A percentile compares a stretch with the other conserved stretches of the same genome.
These are phyloP conservation scores for Mitragyna speciosa DNA, from an alignment of 257 asterid species.

Conservation along the genomic window DNA sequence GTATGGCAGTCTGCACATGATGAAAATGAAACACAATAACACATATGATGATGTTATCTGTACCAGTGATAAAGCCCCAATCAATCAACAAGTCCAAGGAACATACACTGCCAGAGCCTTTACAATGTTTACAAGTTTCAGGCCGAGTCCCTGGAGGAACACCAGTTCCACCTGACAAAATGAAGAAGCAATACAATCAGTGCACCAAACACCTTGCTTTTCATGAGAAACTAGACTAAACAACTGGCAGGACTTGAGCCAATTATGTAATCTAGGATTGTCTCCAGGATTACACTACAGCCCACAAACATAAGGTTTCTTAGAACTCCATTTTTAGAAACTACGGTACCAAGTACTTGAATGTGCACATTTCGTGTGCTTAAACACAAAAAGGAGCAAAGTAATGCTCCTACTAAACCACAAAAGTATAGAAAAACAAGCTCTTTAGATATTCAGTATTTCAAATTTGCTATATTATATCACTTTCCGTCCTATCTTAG, in stretches of 20 bases:
- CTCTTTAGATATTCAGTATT: no score
- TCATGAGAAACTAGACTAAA: neutral
- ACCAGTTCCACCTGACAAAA: slow-evolving; percentile 80
- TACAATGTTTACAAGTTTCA: slow-evolving; percentile 86
- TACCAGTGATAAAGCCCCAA: no score
- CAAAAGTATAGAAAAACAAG: no score
- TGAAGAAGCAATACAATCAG: slow-evolving; percentile 8
- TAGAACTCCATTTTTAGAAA: no score
- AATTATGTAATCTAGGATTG: neutral
- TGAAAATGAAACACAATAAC: slow-evolving; percentile 5
- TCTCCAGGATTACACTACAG: neutral
- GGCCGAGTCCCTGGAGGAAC: slow-evolving; percentile 98
- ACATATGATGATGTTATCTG: no score
- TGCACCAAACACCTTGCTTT: neutral
- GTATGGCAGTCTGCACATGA: slow-evolving; percentile 45
- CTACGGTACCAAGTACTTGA: no score
- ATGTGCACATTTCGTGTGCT: no score
- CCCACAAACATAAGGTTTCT: no score
- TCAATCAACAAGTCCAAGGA: slow-evolving; percentile 23
- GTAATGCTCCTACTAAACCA: no score
- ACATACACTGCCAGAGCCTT: slow-evolving; percentile 87
- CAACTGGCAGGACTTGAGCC: neutral
- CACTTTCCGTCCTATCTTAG: no score
- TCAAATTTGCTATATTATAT: no score
- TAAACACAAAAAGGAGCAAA: no score